Percentiles rank a stretch among this genome's conserved stretches.
Evolutionary conservation across 805 yeast species (phyloP).

Genomic region (Wilhelminamyces savonicus): DNA sequence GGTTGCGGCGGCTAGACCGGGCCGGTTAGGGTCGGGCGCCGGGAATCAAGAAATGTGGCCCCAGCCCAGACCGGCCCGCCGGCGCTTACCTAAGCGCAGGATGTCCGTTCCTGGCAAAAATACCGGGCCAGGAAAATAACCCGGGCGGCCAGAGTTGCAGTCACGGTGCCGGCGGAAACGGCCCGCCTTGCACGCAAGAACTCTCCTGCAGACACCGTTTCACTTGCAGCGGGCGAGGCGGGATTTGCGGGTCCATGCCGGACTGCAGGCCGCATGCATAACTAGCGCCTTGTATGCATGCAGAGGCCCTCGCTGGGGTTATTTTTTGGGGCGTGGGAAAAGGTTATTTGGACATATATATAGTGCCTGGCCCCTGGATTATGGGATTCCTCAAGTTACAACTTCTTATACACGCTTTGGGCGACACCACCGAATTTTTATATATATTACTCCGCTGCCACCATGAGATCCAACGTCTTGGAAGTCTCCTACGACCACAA

Average conservation of each 20-base stretch:
- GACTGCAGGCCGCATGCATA: constrained; percentile 1
- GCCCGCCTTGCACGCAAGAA: constrained; percentile 2
- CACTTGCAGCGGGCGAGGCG: constrained; percentile 1
- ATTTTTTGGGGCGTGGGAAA: constrained; percentile 3
- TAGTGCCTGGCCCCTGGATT: background rate
- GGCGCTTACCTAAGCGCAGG: no score
- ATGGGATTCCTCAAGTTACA: no score
- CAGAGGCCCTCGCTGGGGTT: constrained; percentile 1
- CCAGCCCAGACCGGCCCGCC: no score
- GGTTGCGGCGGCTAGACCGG: no score
- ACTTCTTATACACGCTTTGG: no score
- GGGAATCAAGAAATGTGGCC: no score
- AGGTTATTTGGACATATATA: constrained; percentile 2
- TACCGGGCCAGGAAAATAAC: background rate
- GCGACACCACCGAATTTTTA: no score
- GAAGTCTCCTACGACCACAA: background rate
- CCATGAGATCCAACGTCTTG: no score
- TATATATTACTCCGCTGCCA: background rate
- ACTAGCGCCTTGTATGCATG: constrained; percentile 5
- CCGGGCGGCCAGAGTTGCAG: background rate
- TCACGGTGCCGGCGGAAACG: background rate
- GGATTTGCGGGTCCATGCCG: constrained; percentile 1
- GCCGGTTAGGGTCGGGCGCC: no score
- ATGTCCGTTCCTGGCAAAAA: no score
- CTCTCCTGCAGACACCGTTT: constrained; percentile 1